phyloP scores from a whole-genome alignment of 2,329 filamentous ascomycete species.

The Aspergillus uvarum region DNA sequence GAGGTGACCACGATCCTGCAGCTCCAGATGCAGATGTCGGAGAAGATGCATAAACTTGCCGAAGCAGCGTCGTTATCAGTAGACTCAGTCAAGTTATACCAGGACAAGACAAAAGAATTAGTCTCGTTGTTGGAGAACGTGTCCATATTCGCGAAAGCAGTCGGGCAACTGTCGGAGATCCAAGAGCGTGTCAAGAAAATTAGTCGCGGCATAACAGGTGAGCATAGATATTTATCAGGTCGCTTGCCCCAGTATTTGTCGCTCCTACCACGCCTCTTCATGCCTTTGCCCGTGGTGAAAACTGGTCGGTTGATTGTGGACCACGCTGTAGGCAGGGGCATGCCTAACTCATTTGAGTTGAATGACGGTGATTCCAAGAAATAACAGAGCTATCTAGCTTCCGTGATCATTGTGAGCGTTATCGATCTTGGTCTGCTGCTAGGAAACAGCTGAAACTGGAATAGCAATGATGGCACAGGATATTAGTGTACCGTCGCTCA shows the following conservation, averaged over 20 bases:
- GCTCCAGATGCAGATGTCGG: not conserved
- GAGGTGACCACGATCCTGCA: not conserved
- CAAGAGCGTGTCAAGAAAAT: not conserved
- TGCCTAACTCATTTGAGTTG: no score
- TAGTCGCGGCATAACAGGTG: not conserved
- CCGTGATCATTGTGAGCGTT: no score
- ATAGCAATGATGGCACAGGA: no score
- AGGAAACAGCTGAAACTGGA: no score
- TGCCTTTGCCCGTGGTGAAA: no score
- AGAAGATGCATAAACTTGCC: not conserved
- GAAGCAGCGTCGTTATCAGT: not conserved
- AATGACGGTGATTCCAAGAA: no score
- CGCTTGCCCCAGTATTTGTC: not conserved
- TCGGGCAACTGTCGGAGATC: not conserved
- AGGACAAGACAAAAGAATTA: not conserved
- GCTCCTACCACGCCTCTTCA: no score
- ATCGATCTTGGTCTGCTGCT: no score
- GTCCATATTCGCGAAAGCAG: not conserved
- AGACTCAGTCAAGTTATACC: not conserved
- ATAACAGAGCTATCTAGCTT: no score
- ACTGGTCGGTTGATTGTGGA: no score
- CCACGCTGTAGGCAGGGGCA: no score
- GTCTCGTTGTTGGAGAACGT: not conserved
- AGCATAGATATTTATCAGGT: not conserved
- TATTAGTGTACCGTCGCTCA: no score